phyloP scores from a whole-genome alignment of 108 stramenopile species.

The Chaetoceros tenuissimus region DNA sequence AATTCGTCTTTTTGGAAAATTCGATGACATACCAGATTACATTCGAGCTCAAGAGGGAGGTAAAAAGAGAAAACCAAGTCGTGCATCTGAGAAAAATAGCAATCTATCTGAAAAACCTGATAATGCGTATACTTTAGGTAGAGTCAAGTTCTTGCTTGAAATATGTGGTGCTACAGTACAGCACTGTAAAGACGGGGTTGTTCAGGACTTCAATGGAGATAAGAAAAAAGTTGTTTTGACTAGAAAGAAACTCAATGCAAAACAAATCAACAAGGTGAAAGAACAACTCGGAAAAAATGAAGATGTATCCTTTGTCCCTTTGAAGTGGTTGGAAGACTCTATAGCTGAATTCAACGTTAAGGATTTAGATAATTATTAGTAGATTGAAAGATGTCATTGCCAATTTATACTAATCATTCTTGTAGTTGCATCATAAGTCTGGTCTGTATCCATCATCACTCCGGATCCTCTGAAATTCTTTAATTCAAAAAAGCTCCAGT shows the following conservation, averaged over 20 bases:
- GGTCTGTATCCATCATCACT: constrained; percentile 65
- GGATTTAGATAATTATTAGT: background rate
- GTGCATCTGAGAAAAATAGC: constrained; percentile 13
- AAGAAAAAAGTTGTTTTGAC: no score
- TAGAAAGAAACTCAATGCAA: no score
- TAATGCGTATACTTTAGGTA: constrained; percentile 13
- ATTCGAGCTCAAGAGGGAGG: background rate
- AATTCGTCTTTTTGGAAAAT: constrained; percentile 28
- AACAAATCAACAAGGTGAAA: no score
- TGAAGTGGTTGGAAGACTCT: background rate
- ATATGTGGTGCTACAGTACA: constrained; percentile 33
- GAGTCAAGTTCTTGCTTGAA: constrained; percentile 19
- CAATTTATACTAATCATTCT: constrained; percentile 54
- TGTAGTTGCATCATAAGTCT: constrained; percentile 60
- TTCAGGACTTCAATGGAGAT: no score
- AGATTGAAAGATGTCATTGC: constrained; percentile 4
- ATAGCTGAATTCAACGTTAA: background rate
- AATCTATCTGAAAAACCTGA: background rate
- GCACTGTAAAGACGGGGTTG: no score
- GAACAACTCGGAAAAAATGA: no score
- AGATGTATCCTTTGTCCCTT: background rate
- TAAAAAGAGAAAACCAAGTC: constrained; percentile 3
- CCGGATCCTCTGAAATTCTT: constrained; percentile 49
- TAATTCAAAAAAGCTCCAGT: constrained; percentile 37
- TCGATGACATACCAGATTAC: constrained; percentile 12